Conservation (phyloP, 1,284 basidiomycete species). For the Afroboletus lepidellus region DNA sequence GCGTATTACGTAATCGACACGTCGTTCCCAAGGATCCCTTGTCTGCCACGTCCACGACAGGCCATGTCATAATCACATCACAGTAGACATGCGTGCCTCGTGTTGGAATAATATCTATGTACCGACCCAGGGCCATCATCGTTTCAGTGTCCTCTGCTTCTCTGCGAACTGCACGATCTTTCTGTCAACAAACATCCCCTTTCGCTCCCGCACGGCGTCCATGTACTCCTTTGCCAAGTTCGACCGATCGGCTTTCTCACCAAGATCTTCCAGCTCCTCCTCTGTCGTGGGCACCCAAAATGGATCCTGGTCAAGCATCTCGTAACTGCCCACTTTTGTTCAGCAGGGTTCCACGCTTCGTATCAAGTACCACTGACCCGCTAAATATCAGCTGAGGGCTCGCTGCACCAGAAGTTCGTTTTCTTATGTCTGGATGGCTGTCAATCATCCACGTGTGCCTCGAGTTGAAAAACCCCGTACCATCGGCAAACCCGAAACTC, state of each 20-base stretch:
- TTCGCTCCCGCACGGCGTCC: constrained; percentile 87
- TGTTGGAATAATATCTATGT: background rate
- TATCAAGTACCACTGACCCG: constrained; percentile 54
- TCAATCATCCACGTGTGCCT: constrained; percentile 5
- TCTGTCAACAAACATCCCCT: constrained; percentile 93
- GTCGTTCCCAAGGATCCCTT: constrained; percentile 6
- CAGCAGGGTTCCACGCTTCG: constrained; percentile 12
- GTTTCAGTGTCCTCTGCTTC: constrained; percentile 95
- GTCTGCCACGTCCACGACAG: constrained; percentile 15
- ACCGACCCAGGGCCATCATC: constrained; percentile 43
- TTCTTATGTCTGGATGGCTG: constrained; percentile 73
- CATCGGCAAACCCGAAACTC: constrained; percentile 96
- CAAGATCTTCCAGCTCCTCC: constrained; percentile 96
- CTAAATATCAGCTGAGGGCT: constrained; percentile 96
- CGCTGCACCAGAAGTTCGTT: constrained; percentile 93
- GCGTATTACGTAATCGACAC: constrained; percentile 26
- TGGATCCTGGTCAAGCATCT: constrained; percentile 89
- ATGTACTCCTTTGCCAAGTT: constrained; percentile 96
- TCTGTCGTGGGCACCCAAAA: constrained; percentile 99
- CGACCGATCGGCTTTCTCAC: constrained; percentile 90
- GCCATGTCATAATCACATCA: constrained; percentile 11
- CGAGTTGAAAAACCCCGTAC: constrained; percentile 40
- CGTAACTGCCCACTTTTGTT: constrained; percentile 54
- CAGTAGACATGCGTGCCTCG: background rate
- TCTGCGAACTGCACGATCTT: constrained; percentile 94